These are phyloP conservation scores for Alisma plantagoaquatica DNA, from an alignment of 106 monocot species.

Conservation along the genomic window DNA sequence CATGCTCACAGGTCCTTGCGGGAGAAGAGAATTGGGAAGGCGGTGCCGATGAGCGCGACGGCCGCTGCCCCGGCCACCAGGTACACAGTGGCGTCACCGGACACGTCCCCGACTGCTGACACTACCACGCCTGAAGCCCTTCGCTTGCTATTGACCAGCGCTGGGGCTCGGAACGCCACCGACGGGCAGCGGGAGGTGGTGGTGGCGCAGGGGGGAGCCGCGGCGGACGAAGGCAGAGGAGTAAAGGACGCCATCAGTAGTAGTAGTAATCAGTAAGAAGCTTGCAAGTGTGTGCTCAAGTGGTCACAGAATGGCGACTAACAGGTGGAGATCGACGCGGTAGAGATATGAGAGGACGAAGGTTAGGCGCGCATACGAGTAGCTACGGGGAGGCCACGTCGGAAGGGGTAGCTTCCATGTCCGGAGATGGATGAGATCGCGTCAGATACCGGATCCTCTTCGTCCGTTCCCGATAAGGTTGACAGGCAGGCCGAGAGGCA, in stretches of 20 bases:
- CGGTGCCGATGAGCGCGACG: conserved; percentile 76
- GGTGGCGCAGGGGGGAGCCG: not conserved
- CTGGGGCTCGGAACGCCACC: not conserved
- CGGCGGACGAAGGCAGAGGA: not conserved
- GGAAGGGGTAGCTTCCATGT: too few species aligned
- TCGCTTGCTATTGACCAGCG: not conserved
- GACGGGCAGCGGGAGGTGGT: not conserved
- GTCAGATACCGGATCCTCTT: too few species aligned
- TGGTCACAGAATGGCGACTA: too few species aligned
- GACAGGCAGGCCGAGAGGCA: too few species aligned
- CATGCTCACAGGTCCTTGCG: conserved; percentile 74
- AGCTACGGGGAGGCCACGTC: too few species aligned
- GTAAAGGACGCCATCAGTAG: not conserved
- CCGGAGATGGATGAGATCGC: too few species aligned
- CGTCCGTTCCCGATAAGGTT: too few species aligned
- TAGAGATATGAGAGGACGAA: too few species aligned
- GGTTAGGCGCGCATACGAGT: too few species aligned
- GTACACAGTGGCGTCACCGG: conserved; percentile 65
- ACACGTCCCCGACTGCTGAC: conserved; percentile 70
- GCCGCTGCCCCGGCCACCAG: conserved; percentile 76
- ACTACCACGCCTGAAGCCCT: conserved; percentile 26
- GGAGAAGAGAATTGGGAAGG: conserved; percentile 81
- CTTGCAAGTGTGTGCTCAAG: too few species aligned
- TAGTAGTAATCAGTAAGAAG: too few species aligned
- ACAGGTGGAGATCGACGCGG: too few species aligned